Percentiles rank a stretch among this genome's conserved stretches.
Conservation (phyloP, 768 basidiomycete genomes). For the Russula sp. region DNA sequence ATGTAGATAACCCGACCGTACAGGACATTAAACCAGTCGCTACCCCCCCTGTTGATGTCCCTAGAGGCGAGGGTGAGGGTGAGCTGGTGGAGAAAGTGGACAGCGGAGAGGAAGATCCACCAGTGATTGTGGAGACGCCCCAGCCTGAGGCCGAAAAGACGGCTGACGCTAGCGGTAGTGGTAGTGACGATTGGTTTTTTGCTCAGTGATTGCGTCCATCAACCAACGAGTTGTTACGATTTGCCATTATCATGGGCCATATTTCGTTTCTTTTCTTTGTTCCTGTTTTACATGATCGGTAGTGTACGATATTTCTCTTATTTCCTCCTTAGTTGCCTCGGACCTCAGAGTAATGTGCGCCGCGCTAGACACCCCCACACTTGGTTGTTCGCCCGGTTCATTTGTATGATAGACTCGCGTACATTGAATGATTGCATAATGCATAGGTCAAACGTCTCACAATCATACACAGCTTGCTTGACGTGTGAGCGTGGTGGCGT, state of each 20-base stretch:
- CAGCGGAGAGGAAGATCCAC: slow-evolving; percentile 4
- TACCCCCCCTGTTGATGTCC: slow-evolving; percentile 1
- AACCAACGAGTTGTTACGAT: background rate
- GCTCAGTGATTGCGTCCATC: background rate
- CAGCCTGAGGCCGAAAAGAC: background rate
- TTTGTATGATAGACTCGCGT: slow-evolving; percentile 12
- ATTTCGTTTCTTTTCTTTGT: slow-evolving; percentile 1
- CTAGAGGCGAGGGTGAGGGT: slow-evolving; percentile 8
- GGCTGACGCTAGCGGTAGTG: background rate
- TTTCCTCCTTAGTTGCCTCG: background rate
- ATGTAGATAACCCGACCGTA: slow-evolving; percentile 5
- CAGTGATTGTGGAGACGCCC: background rate
- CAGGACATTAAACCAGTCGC: slow-evolving; percentile 7
- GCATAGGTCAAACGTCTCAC: background rate
- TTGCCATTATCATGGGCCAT: background rate
- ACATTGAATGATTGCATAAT: slow-evolving; percentile 1
- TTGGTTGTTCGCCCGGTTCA: background rate
- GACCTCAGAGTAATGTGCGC: background rate
- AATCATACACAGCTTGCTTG: background rate
- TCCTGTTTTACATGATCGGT: background rate
- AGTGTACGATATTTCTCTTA: background rate
- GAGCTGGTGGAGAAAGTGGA: slow-evolving; percentile 7
- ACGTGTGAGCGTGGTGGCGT: background rate
- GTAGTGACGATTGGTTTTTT: background rate
- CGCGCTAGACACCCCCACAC: background rate